Evolutionary conservation across 768 basidiomycete genomes (phyloP), one percentile per base, ranked within the genome.

Genomic region (Tricholoma sp.): DNA sequence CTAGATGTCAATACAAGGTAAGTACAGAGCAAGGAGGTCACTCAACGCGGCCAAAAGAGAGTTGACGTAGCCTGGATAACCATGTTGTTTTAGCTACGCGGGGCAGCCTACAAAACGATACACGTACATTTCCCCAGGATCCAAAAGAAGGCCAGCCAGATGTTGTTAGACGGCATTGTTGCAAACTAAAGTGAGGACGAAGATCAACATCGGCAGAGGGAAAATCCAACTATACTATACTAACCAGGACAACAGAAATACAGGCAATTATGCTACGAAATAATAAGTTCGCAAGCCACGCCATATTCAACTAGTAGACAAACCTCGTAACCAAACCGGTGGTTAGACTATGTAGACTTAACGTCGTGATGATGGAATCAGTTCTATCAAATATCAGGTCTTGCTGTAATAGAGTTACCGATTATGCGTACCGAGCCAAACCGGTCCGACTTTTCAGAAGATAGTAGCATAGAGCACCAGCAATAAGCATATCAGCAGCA

Each of bases 61-160:
- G 59, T 80, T 82, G 18, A 80, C 78, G 58, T 82, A 80, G 59
- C 76, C 79, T 80, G 54, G 37, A 49, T 50, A 54, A 36, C 13
- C n/a, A 24, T 60, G 50, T 34, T 31, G n/a, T 6, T 31, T 49
- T 3, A 55, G 34, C 37, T 45, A 48, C 50, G 28, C 45, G 34
- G 10, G 32, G 36, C 52, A 54, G 52, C 42, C 15, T 49, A 48
- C n/a, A 17, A 41, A 47, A 52, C 10, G 9, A 48, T 39, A 18
- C 17, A 60, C 76, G 57, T 55, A 80, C 80, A 79, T 72, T 79
- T 82, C 32, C 77, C 77, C 45, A 78, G 66, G 28, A 78, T 59
- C 79, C 78, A 82, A 65, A 81, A 80, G 58, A 80, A 77, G 8
- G 74, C 76, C 49, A 79, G 61, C 75, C 76, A 80, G 6, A 79